Evolutionary conservation across 768 basidiomycete species (phyloP), one percentile per base, ranked within the genome.

Genomic region (Pisolithus sp.): DNA sequence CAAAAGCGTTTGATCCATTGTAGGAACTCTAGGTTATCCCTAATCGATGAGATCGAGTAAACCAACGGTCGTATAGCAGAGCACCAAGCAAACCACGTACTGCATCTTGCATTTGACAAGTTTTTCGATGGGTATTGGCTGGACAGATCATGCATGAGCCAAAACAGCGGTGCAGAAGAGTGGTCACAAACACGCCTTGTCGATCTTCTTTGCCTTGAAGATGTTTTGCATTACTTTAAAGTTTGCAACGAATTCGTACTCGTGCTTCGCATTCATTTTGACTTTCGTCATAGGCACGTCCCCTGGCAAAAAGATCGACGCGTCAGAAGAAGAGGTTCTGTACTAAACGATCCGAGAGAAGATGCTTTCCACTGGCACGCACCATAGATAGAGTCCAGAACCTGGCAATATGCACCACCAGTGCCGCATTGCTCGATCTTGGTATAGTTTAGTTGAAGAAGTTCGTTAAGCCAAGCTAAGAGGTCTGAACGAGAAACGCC

Each of bases 31-130:
- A 99, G 85, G 69, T 99, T 99, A 70, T 98, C 96, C 70, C 89
- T 90, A 61, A 34, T 45, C 30, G 47, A 49, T 53, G 47, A 39
- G 45, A 24, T 46, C 45, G 21, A 18, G 17, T 17, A 51, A 62
- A 43, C 26, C 40, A 31, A 21, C 42, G 37, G 21, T 13, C 21
- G 58, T 57, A 41, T 44, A 42, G 12, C 45, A 18, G 31, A 6
- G 13, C 24, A 45, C 43, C 43, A 30, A 28, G 37, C 56, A 30
- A 24, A 52, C 45, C 47, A 84, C 89, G 67, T 73, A 89, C 86
- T 97, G 95, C 94, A 98, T 98, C 75, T 97, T 98, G 76, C 96
- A 99, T 72, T 94, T 94, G 45, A 90, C 82, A 36, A 99, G 82
- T 61, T 78, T 86, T 60, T 98, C 95, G n/a, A 99, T 87, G 7